Base-by-base conservation (phyloP, 208 protist genomes). In the Wallacemonas rigidus region DNA sequence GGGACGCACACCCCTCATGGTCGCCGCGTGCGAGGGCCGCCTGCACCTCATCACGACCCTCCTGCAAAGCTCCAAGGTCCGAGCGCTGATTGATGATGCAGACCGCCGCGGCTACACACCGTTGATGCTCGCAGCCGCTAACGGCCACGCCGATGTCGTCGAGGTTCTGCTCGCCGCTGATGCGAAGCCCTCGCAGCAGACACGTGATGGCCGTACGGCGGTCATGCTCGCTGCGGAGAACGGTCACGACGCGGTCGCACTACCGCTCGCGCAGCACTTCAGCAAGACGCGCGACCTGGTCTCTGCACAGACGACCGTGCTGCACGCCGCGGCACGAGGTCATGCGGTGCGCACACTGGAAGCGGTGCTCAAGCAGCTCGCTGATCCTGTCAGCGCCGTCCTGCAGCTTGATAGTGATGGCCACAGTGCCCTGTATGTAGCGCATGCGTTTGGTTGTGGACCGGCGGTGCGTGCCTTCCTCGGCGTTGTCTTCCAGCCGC, bases 271-370 rank as follows among this genome's bases (percentile, higher is more conserved):
- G 44, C 80, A 87, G 57, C 68, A 90, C 80, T 95, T 91, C 60
- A 78, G 70, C 67, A 76, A 71, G 44, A 55, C 75, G 2, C 63
- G 69, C 9, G 77, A 87, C 45, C 64, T 92, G 36, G 80, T 81
- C 17, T 77, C 75, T 2, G 48, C 73, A n/a, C 75, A 80, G 53
- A 92, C 84, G 17, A 87, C 91, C 17, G 61, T 92, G 36, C 70
- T 95, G 77, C 91, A 95, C 76, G 89, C 82, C 65, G 85, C 84
- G 36, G 91, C 91, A 58, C 50, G 87, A 12, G 91, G 91, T 17
- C 77, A 83, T 2, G 86, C 80, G 71, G 80, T 69, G 61, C 80
- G 78, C 43, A 81, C 85, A 15, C 74, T 77, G 8, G 78, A 78
- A 35, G 71, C 57, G 0, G 79, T 86, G 40, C 56, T 90, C 35